Evolutionary conservation across 352 stramenopile species (phyloP).

Genomic region (Pythium brassicae): DNA sequence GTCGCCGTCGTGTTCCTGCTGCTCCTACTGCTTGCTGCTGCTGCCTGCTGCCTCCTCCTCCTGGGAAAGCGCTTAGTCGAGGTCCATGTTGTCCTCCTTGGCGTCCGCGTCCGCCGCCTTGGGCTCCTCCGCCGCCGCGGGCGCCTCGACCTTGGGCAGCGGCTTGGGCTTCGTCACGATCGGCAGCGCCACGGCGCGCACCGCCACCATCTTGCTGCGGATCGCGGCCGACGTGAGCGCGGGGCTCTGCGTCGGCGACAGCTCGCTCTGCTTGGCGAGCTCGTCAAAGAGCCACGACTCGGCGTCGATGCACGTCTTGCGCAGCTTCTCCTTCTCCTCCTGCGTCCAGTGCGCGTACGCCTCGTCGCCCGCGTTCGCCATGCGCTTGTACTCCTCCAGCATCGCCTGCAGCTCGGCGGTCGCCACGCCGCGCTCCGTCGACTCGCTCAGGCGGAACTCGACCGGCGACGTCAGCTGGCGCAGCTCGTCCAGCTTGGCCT

Average conservation of each 20-base stretch:
- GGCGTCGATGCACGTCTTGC: slow-evolving; percentile 83
- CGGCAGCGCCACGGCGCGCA: slow-evolving; percentile 87
- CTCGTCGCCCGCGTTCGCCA: slow-evolving; percentile 92
- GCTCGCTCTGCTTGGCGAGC: slow-evolving; percentile 91
- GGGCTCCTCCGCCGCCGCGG: slow-evolving; percentile 29
- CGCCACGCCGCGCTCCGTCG: slow-evolving; percentile 81
- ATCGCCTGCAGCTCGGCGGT: slow-evolving; percentile 89
- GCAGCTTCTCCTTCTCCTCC: slow-evolving; percentile 93
- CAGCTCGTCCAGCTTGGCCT: slow-evolving; percentile 93
- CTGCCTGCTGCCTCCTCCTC: not conserved
- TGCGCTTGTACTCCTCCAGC: slow-evolving; percentile 94
- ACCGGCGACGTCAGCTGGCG: slow-evolving; percentile 92
- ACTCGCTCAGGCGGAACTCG: slow-evolving; percentile 91
- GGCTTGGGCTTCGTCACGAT: slow-evolving; percentile 98
- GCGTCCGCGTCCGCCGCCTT: slow-evolving; percentile 26
- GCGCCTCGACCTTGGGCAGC: slow-evolving; percentile 70
- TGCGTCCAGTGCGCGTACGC: slow-evolving; percentile 94
- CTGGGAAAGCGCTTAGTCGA: slow-evolving; percentile 49
- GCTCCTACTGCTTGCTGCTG: not conserved
- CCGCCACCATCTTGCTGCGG: slow-evolving; percentile 85
- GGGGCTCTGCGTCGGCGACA: slow-evolving; percentile 84
- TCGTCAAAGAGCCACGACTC: slow-evolving; percentile 96
- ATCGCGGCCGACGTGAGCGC: slow-evolving; percentile 90
- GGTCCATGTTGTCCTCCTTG: slow-evolving; percentile 83
- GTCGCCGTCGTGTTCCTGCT: not conserved